A percentile compares a stretch with the other conserved stretches of the same genome.
phyloP scores from a whole-genome alignment of 768 basidiomycete species.

The Boletus subcaerulescens region DNA sequence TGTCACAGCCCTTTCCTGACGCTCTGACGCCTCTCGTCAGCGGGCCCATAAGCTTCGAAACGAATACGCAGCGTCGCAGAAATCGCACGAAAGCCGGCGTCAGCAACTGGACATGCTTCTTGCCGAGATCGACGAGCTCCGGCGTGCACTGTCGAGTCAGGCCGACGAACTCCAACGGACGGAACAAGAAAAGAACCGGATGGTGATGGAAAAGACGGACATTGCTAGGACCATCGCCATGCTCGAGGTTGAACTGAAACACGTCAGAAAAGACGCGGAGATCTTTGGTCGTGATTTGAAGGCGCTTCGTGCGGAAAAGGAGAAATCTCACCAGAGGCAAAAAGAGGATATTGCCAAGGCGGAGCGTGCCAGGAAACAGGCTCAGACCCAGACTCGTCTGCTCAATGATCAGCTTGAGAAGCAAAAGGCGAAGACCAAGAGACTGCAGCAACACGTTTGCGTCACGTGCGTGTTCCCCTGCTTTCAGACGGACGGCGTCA shows the following conservation, averaged over 20 bases:
- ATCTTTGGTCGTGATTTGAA: slow-evolving; percentile 77
- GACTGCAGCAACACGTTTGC: slow-evolving; percentile 55
- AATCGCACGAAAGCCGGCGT: slow-evolving; percentile 66
- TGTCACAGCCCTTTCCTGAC: neutral
- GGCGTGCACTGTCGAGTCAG: slow-evolving; percentile 58
- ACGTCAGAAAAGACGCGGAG: slow-evolving; percentile 75
- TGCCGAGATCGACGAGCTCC: slow-evolving; percentile 75
- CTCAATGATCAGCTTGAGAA: slow-evolving; percentile 63
- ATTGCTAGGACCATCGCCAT: slow-evolving; percentile 62
- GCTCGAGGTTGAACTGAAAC: slow-evolving; percentile 70
- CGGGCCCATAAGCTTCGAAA: slow-evolving; percentile 60
- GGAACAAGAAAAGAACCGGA: slow-evolving; percentile 61
- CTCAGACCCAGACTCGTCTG: slow-evolving; percentile 60
- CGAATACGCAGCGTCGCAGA: slow-evolving; percentile 58
- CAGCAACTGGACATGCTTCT: slow-evolving; percentile 71
- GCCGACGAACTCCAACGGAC: slow-evolving; percentile 60
- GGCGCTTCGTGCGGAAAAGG: slow-evolving; percentile 62
- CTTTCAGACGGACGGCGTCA: neutral
- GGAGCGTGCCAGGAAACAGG: slow-evolving; percentile 67
- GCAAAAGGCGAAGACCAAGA: slow-evolving; percentile 41
- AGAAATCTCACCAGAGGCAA: slow-evolving; percentile 52
- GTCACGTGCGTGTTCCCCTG: slow-evolving; percentile 43
- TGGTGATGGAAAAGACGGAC: slow-evolving; percentile 59
- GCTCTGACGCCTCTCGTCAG: slow-evolving; percentile 29
- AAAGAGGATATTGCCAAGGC: slow-evolving; percentile 53